Base-by-base conservation (phyloP, 495 filamentous ascomycete genomes). In the Lichina pygmaea region DNA sequence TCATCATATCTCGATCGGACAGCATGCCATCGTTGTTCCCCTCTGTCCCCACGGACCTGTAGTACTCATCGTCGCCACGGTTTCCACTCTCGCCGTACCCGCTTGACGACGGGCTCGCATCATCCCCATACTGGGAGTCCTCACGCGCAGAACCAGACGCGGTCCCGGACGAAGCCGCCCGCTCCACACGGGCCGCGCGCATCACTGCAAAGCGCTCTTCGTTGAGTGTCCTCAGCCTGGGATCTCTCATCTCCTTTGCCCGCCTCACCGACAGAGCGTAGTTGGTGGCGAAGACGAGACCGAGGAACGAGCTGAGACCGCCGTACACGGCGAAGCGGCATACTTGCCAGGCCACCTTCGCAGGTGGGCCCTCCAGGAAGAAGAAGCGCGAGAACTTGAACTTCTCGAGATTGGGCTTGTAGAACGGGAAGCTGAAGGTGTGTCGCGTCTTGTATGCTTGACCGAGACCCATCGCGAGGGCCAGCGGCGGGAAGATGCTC, bases 381-480 rank as follows among this genome's bases (percentile, higher is more conserved):
- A 47, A 47, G 30, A 54, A 52, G 8, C 33, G 12, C 4, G 56
- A 48, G 8, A 43, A 44, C n/a, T 43, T 46, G 24, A 54, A 51
- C 34, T 37, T 45, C 12, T 31, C 33, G 11, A 44, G 38, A 43
- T 54, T 43, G 2, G 54, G 55, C 34, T 42, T 33, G 41, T 38
- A 54, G 33, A 50, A 16, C 36, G 55, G 55, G 42, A 56, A 58
- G 6, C 52, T 42, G 33, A 51, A 51, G 11, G 30, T 47, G 11
- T 44, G 42, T 6, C 34, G 31, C 3, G 41, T 48, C 4, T 46
- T 38, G 24, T 47, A 53, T 6, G 42, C 44, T n/a, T 38, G 37
- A 3, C 34, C 31, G 12, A 34, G 8, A 6, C 46, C 54, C 6
- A 48, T 7, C 6, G 43, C 48, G 4, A 43, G 11, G 12, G 50